Evolutionary conservation across 495 filamentous ascomycete genomes (phyloP), one percentile per base, ranked within the genome.

Genomic region (Trichoderma erinaceum): DNA sequence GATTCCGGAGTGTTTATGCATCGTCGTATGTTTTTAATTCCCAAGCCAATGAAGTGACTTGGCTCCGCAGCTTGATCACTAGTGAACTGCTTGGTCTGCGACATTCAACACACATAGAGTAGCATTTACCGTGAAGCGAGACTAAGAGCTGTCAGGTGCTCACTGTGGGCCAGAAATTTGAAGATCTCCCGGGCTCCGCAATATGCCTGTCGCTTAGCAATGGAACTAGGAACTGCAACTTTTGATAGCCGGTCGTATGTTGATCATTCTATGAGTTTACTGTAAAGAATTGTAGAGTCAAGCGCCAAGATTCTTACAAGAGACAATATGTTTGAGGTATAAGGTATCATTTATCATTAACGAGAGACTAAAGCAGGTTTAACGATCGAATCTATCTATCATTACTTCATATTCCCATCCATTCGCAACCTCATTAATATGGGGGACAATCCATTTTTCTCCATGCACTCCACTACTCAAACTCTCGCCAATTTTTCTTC

Each of bases 301-400:
- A 52, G 8, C 48, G 25, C 48, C 48, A 52, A 52, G 5, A 0
- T 21, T 11, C n/a, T 21, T 23, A 1, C 1, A n/a, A 10, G 4
- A 52, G 21, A 23, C 1, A 52, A 21, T 21, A 4, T 23, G 48
- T 52, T 38, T 38, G 29, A 38, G 35, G n/a, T 52, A 23, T 52
- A 52, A 52, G 48, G 48, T 52, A 52, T 52, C 48, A 52, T 52
- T 52, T 52, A 52, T 52, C 48, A 52, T 52, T 52, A 52, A 52
- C 10, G 48, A 52, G 4, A 52, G 48, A 21, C 48, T 52, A 52
- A 21, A 52, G 48, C n/a, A 52, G n/a, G 25, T 18, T 52, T 18
- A 52, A 52, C 48, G 48, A 52, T n/a, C 48, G 48, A 52, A 52
- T 52, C 48, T 52, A 52, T 52, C 48, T 21, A 52, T 52, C 18